phyloP scores from a whole-genome alignment of 257 asterid genomes.

The Ilex asprella region DNA sequence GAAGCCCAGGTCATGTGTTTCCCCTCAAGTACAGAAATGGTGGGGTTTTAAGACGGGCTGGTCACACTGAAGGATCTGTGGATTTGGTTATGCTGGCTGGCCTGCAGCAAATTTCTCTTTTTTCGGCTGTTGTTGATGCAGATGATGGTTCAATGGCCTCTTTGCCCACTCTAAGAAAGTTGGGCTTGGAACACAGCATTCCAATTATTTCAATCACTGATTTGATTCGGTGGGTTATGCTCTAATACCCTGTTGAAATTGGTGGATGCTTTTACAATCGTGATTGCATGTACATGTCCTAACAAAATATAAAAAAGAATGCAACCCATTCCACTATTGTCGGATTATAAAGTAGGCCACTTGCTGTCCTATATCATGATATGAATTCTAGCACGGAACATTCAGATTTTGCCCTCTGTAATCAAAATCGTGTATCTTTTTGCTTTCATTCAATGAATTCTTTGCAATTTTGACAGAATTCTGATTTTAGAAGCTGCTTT shows the following conservation, averaged over 20 bases:
- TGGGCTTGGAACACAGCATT: conserved; percentile 43
- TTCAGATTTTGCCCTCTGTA: too few species aligned
- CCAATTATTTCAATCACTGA: conserved; percentile 71
- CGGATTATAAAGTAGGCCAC: too few species aligned
- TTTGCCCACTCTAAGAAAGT: conserved; percentile 33
- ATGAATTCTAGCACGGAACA: too few species aligned
- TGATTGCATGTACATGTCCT: too few species aligned
- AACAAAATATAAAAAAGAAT: too few species aligned
- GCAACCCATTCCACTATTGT: too few species aligned
- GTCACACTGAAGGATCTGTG: conserved; percentile 84
- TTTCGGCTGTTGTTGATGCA: conserved; percentile 54
- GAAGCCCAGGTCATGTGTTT: conserved; percentile 83
- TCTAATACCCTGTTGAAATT: too few species aligned
- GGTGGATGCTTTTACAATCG: too few species aligned
- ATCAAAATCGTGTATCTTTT: too few species aligned
- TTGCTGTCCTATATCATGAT: too few species aligned
- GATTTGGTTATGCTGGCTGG: conserved; percentile 62
- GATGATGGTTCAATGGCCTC: conserved; percentile 69
- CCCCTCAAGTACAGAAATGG: conserved; percentile 77
- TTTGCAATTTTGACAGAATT: neutral
- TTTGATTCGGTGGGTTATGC: conserved; percentile 47
- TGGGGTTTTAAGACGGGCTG: conserved; percentile 70
- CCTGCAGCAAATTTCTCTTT: conserved; percentile 47
- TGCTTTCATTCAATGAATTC: too few species aligned
- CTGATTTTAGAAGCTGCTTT: neutral